Percentiles rank a stretch among this genome's conserved stretches.
Conservation (phyloP, 2,329 filamentous ascomycete species). For the Alternaria sp. region DNA sequence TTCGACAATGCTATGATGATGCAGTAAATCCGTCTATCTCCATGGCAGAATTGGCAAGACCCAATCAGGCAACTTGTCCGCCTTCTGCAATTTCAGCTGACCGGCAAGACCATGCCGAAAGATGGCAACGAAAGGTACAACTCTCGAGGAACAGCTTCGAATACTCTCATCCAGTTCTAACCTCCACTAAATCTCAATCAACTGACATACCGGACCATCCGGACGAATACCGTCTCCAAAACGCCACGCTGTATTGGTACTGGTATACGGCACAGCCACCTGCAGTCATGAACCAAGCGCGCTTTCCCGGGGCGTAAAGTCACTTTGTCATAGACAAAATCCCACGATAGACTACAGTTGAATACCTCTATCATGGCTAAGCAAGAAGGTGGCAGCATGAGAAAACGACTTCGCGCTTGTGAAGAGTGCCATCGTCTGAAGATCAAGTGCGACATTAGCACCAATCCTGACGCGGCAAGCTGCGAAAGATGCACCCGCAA, state of each 20-base stretch:
- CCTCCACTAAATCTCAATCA: neutral
- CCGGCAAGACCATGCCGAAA: neutral
- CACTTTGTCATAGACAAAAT: slow-evolving; percentile 7
- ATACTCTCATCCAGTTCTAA: neutral
- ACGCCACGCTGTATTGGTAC: neutral
- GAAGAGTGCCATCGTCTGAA: slow-evolving; percentile 39
- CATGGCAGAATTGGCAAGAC: neutral
- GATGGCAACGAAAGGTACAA: neutral
- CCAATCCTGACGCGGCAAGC: slow-evolving; percentile 9
- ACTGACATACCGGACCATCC: neutral
- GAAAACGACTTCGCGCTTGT: slow-evolving; percentile 34
- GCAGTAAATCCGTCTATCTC: neutral
- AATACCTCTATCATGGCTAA: neutral
- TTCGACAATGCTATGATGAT: neutral
- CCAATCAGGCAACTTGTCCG: neutral
- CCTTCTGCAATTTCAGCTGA: neutral
- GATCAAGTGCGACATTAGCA: slow-evolving; percentile 37
- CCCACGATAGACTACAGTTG: neutral
- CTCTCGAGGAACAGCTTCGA: neutral
- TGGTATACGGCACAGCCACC: neutral
- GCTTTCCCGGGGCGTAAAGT: neutral
- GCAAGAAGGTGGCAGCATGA: slow-evolving; percentile 13
- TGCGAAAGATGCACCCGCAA: slow-evolving; percentile 36
- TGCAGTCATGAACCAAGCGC: slow-evolving; percentile 1
- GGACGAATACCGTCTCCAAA: neutral